These are phyloP conservation scores for Kodamaea nitidulidarum DNA, from an alignment of 805 yeast genomes.

Conservation along the genomic window DNA sequence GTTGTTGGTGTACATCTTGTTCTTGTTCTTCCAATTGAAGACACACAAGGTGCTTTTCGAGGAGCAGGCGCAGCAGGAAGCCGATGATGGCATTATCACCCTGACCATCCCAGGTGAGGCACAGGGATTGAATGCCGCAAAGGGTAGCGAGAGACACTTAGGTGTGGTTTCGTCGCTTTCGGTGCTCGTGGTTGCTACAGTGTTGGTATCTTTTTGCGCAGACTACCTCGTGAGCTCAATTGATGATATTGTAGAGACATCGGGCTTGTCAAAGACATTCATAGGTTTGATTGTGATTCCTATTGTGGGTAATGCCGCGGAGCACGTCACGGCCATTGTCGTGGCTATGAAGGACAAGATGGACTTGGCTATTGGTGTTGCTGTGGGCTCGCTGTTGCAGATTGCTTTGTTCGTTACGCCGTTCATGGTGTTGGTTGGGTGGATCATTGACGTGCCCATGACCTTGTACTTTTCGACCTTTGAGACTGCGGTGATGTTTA, in stretches of 20 bases:
- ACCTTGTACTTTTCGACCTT: slow-evolving; percentile 84
- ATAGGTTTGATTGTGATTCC: slow-evolving; percentile 93
- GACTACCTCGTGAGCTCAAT: slow-evolving; percentile 92
- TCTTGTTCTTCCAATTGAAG: slow-evolving; percentile 80
- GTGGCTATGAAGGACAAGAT: slow-evolving; percentile 95
- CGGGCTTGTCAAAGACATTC: slow-evolving; percentile 90
- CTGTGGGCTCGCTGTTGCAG: slow-evolving; percentile 93
- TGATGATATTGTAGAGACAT: slow-evolving; percentile 76
- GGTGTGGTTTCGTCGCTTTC: slow-evolving; percentile 51
- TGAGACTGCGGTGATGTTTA: slow-evolving; percentile 89
- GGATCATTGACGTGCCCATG: slow-evolving; percentile 91
- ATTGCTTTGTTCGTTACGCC: slow-evolving; percentile 95
- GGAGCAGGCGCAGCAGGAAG: slow-evolving; percentile 27
- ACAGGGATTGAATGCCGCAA: slow-evolving; percentile 18
- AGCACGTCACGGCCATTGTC: slow-evolving; percentile 92
- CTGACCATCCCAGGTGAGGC: slow-evolving; percentile 24
- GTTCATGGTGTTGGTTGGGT: slow-evolving; percentile 89
- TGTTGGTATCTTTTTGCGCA: slow-evolving; percentile 84
- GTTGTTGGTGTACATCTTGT: slow-evolving; percentile 71
- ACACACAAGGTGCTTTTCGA: slow-evolving; percentile 82
- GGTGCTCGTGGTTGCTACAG: slow-evolving; percentile 60
- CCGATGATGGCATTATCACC: slow-evolving; percentile 37
- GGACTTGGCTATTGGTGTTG: slow-evolving; percentile 97
- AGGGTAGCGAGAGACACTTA: slow-evolving; percentile 37
- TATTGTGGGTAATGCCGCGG: slow-evolving; percentile 98